These are phyloP conservation scores for Russula earlei DNA, from an alignment of 768 basidiomycete species.

Conservation along the genomic window DNA sequence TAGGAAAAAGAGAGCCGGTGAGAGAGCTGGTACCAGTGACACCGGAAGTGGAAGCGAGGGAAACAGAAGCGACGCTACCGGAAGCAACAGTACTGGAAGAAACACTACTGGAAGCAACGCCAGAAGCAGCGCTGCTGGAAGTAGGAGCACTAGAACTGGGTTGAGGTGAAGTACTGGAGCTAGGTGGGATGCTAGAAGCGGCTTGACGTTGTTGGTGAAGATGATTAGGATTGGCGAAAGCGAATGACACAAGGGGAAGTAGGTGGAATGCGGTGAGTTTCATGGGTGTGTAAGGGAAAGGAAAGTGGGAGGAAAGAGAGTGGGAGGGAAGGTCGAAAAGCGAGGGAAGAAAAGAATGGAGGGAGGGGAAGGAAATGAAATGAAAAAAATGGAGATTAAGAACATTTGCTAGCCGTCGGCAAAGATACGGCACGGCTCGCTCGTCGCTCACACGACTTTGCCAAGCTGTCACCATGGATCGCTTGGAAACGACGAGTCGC, in stretches of 20 bases:
- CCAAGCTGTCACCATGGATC: too few relatives aligned
- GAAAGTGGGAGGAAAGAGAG: slow-evolving; percentile 6
- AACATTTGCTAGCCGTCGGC: too few relatives aligned
- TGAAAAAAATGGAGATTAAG: not conserved
- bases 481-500: too few relatives aligned
- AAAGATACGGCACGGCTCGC: too few relatives aligned
- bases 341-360: slow-evolving; percentile 2
- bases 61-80: too few relatives aligned
- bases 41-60: too few relatives aligned
- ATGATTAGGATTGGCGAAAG: slow-evolving; percentile 29
- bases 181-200: slow-evolving; percentile 18
- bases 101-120: not conserved
- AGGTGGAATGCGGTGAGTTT: slow-evolving; percentile 25
- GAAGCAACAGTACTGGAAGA: not conserved
- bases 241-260: slow-evolving; percentile 28
- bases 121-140: too few relatives aligned
- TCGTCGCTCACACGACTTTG: too few relatives aligned
- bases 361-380: not conserved
- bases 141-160: not conserved
- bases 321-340: too few relatives aligned
- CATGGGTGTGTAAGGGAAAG: slow-evolving; percentile 20
- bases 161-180: too few relatives aligned
- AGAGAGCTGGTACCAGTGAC: too few relatives aligned
- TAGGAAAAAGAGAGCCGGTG: too few relatives aligned
- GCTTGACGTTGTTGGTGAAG: slow-evolving; percentile 22